Percentiles rank a stretch among this genome's conserved stretches.
Evolutionary conservation across 306 rosid species (phyloP).

Genomic region (Adenanthera pavonina): DNA sequence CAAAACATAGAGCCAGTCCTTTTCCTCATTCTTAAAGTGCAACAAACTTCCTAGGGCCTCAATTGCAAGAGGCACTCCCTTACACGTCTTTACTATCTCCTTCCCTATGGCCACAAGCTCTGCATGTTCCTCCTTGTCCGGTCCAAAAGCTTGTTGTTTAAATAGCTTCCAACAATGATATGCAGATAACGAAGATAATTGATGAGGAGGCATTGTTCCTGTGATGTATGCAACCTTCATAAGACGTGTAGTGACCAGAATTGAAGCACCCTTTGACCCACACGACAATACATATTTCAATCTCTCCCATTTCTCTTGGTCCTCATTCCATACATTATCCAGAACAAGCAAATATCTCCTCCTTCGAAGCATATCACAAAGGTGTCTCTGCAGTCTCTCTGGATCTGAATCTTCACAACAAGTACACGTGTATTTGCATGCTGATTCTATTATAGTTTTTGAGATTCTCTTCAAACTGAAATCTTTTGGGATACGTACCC

Average conservation of each 20-base stretch:
- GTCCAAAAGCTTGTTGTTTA: conserved; percentile 31
- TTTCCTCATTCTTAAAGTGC: not conserved
- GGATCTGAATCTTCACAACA: not conserved
- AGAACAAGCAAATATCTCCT: conserved; percentile 36
- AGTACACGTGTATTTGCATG: not conserved
- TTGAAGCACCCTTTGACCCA: conserved; percentile 25
- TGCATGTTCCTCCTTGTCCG: not conserved
- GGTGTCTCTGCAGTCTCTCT: not conserved
- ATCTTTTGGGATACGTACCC: conserved; percentile 22
- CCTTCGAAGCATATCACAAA: not conserved
- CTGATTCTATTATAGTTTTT: not conserved
- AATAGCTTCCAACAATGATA: conserved; percentile 41
- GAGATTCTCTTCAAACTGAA: not conserved
- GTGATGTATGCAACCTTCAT: conserved; percentile 27
- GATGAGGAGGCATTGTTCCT: not conserved
- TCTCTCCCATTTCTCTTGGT: conserved; percentile 34
- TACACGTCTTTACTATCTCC: not conserved
- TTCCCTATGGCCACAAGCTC: conserved; percentile 3
- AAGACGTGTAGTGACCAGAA: conserved; percentile 37
- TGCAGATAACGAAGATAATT: not conserved
- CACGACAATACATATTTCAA: conserved; percentile 25
- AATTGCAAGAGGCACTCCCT: not conserved
- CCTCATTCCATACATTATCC: conserved; percentile 46
- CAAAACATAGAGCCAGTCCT: not conserved
- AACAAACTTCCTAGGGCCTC: not conserved